Conservation (phyloP, 2,329 filamentous ascomycete genomes). For the Aspergillus fischeri region DNA sequence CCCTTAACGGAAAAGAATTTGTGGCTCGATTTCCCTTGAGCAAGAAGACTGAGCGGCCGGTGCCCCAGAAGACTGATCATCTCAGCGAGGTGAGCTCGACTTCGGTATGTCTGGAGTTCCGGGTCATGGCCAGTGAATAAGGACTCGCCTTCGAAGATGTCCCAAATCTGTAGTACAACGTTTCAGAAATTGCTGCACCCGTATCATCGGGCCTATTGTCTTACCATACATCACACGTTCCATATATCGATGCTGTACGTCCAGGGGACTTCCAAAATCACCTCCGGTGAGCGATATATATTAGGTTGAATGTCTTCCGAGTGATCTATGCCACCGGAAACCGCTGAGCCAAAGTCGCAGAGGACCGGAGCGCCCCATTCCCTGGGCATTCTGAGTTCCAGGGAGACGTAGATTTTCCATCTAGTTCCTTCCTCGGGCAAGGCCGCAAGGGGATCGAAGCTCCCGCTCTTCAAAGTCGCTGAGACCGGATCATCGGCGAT, state of each 20-base stretch:
- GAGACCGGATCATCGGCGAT: conserved; percentile 37
- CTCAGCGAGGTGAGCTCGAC: conserved; percentile 47
- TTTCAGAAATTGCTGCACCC: conserved; percentile 1
- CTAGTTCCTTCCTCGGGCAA: conserved; percentile 39
- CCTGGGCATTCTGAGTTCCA: conserved; percentile 33
- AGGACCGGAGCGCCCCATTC: conserved; percentile 36
- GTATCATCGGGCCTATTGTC: conserved; percentile 11
- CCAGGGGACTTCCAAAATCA: conserved; percentile 47
- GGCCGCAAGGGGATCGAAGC: conserved; percentile 31
- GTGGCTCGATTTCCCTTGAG: conserved; percentile 22
- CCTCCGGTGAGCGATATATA: conserved; percentile 40
- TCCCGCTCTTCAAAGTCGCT: background rate
- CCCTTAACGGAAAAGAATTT: conserved; percentile 42
- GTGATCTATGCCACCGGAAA: conserved; percentile 34
- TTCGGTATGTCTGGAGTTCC: conserved; percentile 38
- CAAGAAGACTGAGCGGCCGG: conserved; percentile 37
- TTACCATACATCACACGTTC: conserved; percentile 51
- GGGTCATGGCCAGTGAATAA: conserved; percentile 44
- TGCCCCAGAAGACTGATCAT: conserved; percentile 46
- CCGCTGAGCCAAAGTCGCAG: conserved; percentile 50
- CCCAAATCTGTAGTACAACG: conserved; percentile 41
- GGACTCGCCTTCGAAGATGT: conserved; percentile 45
- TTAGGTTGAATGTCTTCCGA: conserved; percentile 25
- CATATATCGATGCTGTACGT: conserved; percentile 49
- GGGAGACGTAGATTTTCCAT: conserved; percentile 45